Base-by-base conservation (phyloP, 805 yeast species). In the Metschnikowia sp. region DNA sequence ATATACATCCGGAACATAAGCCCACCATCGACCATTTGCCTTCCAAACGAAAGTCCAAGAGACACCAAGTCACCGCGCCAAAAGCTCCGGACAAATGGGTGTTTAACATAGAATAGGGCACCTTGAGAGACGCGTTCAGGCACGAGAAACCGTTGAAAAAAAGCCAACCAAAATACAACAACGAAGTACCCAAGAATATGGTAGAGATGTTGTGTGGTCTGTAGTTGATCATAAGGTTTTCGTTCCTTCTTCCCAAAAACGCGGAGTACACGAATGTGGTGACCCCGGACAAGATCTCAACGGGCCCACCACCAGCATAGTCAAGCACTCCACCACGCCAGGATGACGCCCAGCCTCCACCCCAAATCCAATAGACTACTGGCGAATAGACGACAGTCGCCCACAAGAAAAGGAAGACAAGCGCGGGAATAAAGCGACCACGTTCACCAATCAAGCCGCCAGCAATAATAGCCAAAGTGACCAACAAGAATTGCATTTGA, bases 241-340 rank as follows among this genome's bases (percentile, higher is more conserved):
- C 75, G 49, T 74, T 77, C 65, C 97, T 77, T 58, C 86, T 79
- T 9, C 97, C 96, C 45, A 88, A 68, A 53, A 86, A 85, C 47
- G 81, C 82, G n/a, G 90, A 82, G 57, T 84, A 84, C 5, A 88
- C 96, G 58, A 92, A 83, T 1, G 96, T 97, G 32, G 89, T 86
- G 22, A 90, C 86, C 51, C 98, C 98, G 22, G 95, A 84, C 30
- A 88, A 77, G 47, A 94, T 88, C 65, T 92, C 98, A 28, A 92
- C 97, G 0, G 97, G 96, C 0, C 97, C 97, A 47, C 98, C 98
- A 30, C 99, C 99, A 22, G 99, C 99, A 66, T 88, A 92, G 65
- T 92, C 99, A 43, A 92, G 74, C 1, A 84, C 98, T 6, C 96
- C 97, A 83, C 96, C 92, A 57, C 82, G 75, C 65, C 65, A 72